Base-by-base conservation (phyloP, 805 yeast species). In the Sungouiozyma intestinalis region DNA sequence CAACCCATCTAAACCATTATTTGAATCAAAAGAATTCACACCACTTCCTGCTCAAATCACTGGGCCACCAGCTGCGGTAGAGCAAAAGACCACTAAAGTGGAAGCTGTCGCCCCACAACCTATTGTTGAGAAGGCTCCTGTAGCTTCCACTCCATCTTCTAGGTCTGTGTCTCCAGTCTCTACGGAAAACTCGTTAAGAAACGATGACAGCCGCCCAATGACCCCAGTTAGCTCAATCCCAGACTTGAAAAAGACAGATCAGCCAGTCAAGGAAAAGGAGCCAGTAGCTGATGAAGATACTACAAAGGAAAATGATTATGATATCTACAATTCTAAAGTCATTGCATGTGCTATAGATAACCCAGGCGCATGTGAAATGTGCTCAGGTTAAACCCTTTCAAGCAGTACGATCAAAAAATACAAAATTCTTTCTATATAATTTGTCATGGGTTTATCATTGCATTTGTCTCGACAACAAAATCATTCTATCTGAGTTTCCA, bases 311-410 rank as follows among this genome's bases (percentile, higher is more conserved):
- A 62, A 67, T 17, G 90, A 80, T 53, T 77, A 71, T 45, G 95
- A 90, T 63, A 90, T 90, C 54, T 92, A 71, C 74, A 85, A 90
- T 65, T 82, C 94, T 19, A 81, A 88, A 66, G 97, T 84, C 29
- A 79, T 90, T 67, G 96, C 96, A 31, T 90, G 98, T 72, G 94
- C 97, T 43, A 87, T 92, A 63, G 80, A 84, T 64, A 90, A 92
- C 70, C 97, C 97, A 45, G 97, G 85, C 69, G 78, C 97, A 40
- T 90, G 98, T 69, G 90, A 90, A 60, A 92, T 92, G 97, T 92
- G 98, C 72, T 90, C 97, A 46, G 97, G 97, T 71, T 92, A 68
- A 65, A 43, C 34, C 16, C 21, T 7, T 36, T 9, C 9, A 11
- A 11, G 11, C 11, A 24, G 11, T 24, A 6, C 6, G 9, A 24